These are phyloP conservation scores for Coprinellus micaceus DNA, from an alignment of 768 basidiomycete species.

Conservation along the genomic window DNA sequence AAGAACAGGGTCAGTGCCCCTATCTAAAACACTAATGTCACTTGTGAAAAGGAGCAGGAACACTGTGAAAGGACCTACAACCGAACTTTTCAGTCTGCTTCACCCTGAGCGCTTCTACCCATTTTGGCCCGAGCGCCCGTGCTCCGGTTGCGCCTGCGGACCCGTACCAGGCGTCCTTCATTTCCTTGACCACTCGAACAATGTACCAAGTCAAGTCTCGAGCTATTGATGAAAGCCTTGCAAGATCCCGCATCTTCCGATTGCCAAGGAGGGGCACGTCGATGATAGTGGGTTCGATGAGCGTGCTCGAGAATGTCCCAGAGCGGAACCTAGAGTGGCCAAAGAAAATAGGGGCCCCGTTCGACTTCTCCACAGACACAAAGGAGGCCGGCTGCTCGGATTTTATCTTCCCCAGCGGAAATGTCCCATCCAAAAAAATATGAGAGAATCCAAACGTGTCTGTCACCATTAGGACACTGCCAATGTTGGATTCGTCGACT, in stretches of 20 bases:
- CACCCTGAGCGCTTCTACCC: conserved; percentile 61
- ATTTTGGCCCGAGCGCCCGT: conserved; percentile 67
- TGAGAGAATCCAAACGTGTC: conserved; percentile 58
- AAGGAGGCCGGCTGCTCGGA: conserved; percentile 31
- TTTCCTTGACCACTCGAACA: conserved; percentile 67
- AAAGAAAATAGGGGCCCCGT: conserved; percentile 43
- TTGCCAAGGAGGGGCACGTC: conserved; percentile 55
- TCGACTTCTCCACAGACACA: conserved; percentile 45
- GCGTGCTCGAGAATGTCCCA: conserved; percentile 25
- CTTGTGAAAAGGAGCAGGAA: conserved; percentile 10
- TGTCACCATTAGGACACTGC: conserved; percentile 61
- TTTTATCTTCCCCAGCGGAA: conserved; percentile 56
- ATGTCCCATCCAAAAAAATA: conserved; percentile 73
- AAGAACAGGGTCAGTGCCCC: conserved; percentile 58
- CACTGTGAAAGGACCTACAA: conserved; percentile 37
- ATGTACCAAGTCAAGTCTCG: conserved; percentile 72
- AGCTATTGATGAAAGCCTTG: conserved; percentile 62
- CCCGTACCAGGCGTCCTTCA: conserved; percentile 72
- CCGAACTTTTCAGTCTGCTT: conserved; percentile 66
- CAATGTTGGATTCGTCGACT: conserved; percentile 49
- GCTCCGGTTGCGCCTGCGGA: conserved; percentile 63
- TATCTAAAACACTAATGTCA: conserved; percentile 38
- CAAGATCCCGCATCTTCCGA: conserved; percentile 62
- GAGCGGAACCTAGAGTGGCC: conserved; percentile 36
- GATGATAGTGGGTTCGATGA: conserved; percentile 44